A percentile compares a stretch with the other conserved stretches of the same genome.
Evolutionary conservation across 805 yeast species (phyloP).

Genomic region (Teunomyces panamensis): DNA sequence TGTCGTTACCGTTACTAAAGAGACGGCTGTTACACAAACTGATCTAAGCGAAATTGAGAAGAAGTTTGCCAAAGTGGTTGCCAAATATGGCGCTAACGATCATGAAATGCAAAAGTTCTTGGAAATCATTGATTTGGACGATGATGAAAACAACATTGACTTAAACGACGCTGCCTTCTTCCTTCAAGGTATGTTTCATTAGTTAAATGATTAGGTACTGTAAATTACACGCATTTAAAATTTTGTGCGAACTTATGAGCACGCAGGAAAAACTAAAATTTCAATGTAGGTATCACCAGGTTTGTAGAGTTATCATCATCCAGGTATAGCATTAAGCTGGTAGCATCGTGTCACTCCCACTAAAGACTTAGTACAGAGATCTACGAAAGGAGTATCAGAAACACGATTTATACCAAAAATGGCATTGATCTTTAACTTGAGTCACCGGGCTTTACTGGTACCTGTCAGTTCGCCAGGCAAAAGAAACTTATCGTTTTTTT

Average conservation of each 20-base stretch:
- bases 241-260: background rate
- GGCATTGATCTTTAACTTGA: background rate
- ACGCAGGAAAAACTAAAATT: conserved; percentile 1
- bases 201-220: background rate
- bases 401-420: background rate
- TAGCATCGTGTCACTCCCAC: background rate
- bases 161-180: background rate
- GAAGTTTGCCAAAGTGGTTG: background rate
- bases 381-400: background rate
- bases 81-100: background rate
- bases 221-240: background rate
- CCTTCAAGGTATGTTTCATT: background rate
- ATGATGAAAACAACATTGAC: background rate
- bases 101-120: background rate
- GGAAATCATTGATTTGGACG: background rate
- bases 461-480: conserved; percentile 2
- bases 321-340: background rate
- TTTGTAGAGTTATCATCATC: background rate
- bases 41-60: background rate
- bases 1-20: background rate
- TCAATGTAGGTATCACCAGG: background rate
- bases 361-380: too few relatives aligned
- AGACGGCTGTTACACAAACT: background rate
- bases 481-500: conserved; percentile 35
- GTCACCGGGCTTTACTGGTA: conserved; percentile 1